phyloP scores from a whole-genome alignment of 495 filamentous ascomycete species.

The Neurospora intermedia region DNA sequence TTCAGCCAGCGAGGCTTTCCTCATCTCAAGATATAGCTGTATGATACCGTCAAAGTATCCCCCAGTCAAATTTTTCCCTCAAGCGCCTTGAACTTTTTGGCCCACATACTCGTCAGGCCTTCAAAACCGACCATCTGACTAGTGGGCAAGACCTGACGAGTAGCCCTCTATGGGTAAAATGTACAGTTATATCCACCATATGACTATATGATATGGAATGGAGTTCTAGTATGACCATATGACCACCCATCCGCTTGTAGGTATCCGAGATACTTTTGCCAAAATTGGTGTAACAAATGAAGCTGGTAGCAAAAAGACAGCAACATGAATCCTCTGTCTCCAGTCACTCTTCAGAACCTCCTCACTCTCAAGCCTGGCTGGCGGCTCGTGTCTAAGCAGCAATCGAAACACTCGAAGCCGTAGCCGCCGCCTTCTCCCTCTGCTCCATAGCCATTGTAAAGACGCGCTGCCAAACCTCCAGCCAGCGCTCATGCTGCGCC shows the following conservation, averaged over 20 bases:
- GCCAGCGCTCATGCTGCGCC: constrained; percentile 58
- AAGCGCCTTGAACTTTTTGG: not conserved
- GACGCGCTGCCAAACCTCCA: constrained; percentile 55
- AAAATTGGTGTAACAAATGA: not conserved
- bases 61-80: not conserved
- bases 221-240: not conserved
- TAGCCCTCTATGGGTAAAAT: not conserved
- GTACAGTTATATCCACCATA: not conserved
- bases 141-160: too few species aligned
- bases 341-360: not conserved
- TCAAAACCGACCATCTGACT: too few species aligned
- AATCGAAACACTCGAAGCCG: not conserved
- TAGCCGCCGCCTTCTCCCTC: constrained; percentile 12
- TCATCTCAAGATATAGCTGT: not conserved
- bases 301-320: not conserved
- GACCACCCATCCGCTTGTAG: not conserved
- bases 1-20: not conserved
- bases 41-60: not conserved
- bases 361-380: not conserved
- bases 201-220: not conserved
- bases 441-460: constrained; percentile 28
- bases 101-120: too few species aligned
- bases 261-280: not conserved
- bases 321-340: not conserved
- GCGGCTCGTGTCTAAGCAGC: not conserved